Percentiles rank a stretch among this genome's conserved stretches.
Conservation (phyloP, 2,329 filamentous ascomycete genomes). For the Pyrenophora tritici-repentis region DNA sequence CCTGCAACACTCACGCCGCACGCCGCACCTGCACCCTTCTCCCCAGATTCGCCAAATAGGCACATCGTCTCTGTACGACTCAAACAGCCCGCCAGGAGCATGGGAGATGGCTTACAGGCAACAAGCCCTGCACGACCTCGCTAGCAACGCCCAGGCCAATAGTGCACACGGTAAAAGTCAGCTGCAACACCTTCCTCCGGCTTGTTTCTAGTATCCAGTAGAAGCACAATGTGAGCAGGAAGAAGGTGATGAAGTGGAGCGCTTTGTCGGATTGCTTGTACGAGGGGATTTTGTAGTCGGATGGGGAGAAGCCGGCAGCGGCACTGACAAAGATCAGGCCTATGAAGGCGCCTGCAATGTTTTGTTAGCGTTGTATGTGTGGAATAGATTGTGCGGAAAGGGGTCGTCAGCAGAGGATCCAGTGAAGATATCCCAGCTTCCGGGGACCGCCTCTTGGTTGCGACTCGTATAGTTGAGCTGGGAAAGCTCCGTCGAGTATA, state of each 20-base stretch:
- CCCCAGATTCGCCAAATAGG: neutral
- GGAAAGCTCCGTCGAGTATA: slow-evolving; percentile 3
- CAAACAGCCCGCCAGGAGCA: neutral
- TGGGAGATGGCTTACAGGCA: slow-evolving; percentile 56
- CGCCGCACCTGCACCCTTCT: neutral
- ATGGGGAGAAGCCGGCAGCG: slow-evolving; percentile 72
- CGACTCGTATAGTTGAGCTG: neutral
- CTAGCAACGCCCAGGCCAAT: slow-evolving; percentile 72
- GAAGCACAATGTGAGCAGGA: slow-evolving; percentile 82
- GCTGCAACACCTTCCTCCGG: slow-evolving; percentile 80
- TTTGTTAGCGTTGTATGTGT: neutral
- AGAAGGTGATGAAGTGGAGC: slow-evolving; percentile 86
- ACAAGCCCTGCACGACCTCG: slow-evolving; percentile 74
- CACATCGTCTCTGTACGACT: neutral
- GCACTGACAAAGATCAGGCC: slow-evolving; percentile 67
- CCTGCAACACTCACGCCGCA: neutral
- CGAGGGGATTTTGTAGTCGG: slow-evolving; percentile 54
- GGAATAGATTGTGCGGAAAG: neutral
- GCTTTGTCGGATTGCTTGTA: slow-evolving; percentile 82
- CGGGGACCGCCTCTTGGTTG: no score
- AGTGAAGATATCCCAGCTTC: no score
- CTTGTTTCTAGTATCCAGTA: slow-evolving; percentile 97
- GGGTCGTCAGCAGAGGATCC: neutral
- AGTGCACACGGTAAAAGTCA: slow-evolving; percentile 82
- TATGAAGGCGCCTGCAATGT: slow-evolving; percentile 52